A percentile compares a stretch with the other conserved stretches of the same genome.
Conservation (phyloP, 257 asterid species). For the Solanum habrochaites region DNA sequence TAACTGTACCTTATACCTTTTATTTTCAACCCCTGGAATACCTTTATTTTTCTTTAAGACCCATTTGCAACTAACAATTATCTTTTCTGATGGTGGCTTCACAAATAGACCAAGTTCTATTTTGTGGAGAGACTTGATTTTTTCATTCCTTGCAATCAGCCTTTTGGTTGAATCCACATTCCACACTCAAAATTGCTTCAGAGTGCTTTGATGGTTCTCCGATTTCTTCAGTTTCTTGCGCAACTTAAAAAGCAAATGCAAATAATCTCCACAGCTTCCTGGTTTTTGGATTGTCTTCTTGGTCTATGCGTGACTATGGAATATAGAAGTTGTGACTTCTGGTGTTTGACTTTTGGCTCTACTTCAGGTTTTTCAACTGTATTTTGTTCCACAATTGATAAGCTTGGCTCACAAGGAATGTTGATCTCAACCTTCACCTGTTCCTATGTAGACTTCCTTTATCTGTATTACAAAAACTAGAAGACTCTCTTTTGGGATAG, state of each 20-base stretch:
- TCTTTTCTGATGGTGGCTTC: not conserved
- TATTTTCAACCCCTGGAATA: not conserved
- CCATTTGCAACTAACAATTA: not conserved
- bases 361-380: not conserved
- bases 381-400: not conserved
- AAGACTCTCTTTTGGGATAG: not conserved
- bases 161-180: not conserved
- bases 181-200: not conserved
- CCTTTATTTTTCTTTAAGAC: not conserved
- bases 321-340: not conserved
- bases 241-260: not conserved
- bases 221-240: not conserved
- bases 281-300: not conserved
- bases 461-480: not conserved
- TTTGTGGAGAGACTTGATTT: not conserved
- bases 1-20: not conserved
- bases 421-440: not conserved
- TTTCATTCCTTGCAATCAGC: not conserved
- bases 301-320: not conserved
- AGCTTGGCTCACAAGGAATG: not conserved
- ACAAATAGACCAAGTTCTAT: not conserved
- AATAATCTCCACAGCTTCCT: not conserved
- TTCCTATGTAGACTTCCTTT: not conserved
- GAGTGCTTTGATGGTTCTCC: not conserved
- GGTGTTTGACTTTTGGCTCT: not conserved